phyloP scores from a whole-genome alignment of 805 yeast genomes.

The Ogataea paraovalis region DNA sequence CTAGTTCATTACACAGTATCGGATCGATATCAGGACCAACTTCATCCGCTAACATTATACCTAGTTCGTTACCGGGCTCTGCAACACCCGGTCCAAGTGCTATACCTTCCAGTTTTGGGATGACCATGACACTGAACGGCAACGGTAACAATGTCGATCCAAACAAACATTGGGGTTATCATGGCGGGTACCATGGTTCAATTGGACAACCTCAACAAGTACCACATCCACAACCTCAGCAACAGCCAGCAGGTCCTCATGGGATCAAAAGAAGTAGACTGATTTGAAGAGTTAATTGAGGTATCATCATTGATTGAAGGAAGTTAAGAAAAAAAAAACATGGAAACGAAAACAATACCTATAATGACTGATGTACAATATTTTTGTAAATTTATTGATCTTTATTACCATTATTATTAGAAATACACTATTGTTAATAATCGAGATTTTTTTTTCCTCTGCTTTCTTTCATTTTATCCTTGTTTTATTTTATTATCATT shows the following conservation, averaged over 20 bases:
- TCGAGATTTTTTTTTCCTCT: too few relatives aligned
- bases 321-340: background rate
- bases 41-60: background rate
- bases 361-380: background rate
- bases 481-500: background rate
- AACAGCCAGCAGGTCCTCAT: constrained; percentile 1
- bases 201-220: background rate
- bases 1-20: background rate
- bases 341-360: background rate
- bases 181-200: background rate
- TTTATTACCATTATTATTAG: background rate
- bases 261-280: constrained; percentile 7
- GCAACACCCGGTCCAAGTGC: background rate
- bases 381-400: background rate
- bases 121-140: background rate
- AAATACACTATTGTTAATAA: background rate
- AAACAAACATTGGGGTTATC: background rate
- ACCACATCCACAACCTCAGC: background rate
- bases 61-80: background rate
- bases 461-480: background rate
- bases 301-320: too few relatives aligned
- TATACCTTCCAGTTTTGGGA: background rate
- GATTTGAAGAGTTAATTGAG: constrained; percentile 4
- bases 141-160: background rate
- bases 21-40: background rate